A percentile compares a stretch with the other conserved stretches of the same genome.
Evolutionary conservation across 768 basidiomycete genomes (phyloP).

Genomic region (Serendipita sp.): DNA sequence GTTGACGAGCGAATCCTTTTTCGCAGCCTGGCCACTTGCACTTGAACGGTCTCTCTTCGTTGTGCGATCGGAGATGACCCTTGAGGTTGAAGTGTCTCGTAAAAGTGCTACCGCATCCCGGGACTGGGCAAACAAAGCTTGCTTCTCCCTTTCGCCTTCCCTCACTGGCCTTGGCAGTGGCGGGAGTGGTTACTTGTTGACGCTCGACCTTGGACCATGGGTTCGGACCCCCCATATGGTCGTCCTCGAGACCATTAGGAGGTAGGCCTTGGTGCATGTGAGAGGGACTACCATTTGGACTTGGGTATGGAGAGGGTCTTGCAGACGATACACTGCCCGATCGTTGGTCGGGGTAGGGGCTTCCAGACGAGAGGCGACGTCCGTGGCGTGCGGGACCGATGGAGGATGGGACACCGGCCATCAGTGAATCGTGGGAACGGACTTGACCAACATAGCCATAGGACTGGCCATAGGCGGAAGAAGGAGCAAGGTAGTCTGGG

Average conservation of each 20-base stretch:
- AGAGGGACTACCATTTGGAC: slow-evolving; percentile 48
- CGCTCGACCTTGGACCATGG: slow-evolving; percentile 29
- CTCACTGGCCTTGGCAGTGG: slow-evolving; percentile 76
- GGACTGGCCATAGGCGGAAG: background rate
- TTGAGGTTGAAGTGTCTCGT: slow-evolving; percentile 89
- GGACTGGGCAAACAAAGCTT: slow-evolving; percentile 66
- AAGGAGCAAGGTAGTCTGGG: background rate
- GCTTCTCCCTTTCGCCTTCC: slow-evolving; percentile 79
- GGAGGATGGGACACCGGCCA: background rate
- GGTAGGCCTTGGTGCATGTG: slow-evolving; percentile 37
- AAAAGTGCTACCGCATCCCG: slow-evolving; percentile 74
- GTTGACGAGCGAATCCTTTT: slow-evolving; percentile 86
- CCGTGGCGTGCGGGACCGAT: slow-evolving; percentile 2
- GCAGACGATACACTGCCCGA: slow-evolving; percentile 23
- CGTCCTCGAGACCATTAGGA: slow-evolving; percentile 9
- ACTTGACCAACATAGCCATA: slow-evolving; percentile 7
- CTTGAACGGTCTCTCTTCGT: slow-evolving; percentile 86
- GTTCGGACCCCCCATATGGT: background rate
- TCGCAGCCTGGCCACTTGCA: slow-evolving; percentile 91
- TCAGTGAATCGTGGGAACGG: slow-evolving; percentile 9
- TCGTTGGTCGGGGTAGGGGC: slow-evolving; percentile 15
- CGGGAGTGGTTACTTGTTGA: slow-evolving; percentile 78
- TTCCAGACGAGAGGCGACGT: slow-evolving; percentile 5
- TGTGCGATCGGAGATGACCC: slow-evolving; percentile 89
- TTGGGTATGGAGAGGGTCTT: slow-evolving; percentile 48